Evolutionary conservation across 140 eudicot genomes (phyloP).

Genomic region (Erigeron philadelphicus): DNA sequence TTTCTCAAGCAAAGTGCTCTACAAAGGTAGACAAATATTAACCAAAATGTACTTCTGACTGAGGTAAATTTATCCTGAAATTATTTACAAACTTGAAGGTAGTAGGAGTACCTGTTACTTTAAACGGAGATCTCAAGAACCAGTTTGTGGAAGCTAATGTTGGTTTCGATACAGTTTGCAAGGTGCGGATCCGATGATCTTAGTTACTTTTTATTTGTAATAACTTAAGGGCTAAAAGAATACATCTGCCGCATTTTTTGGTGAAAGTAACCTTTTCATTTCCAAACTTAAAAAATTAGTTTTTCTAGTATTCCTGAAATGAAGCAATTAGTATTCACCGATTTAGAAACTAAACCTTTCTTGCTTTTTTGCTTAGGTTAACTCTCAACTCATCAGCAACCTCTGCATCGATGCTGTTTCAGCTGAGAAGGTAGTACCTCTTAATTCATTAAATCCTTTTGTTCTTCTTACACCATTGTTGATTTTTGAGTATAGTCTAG

Average conservation of each 20-base stretch:
- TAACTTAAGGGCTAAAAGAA: not conserved
- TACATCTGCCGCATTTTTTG: not conserved
- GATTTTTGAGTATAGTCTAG: no score
- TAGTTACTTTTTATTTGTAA: not conserved
- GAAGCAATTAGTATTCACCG: not conserved
- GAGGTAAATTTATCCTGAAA: not conserved
- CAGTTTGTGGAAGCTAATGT: constrained; percentile 94
- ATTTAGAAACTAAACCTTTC: constrained; percentile 2
- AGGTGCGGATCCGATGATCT: constrained; percentile 39
- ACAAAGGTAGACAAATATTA: constrained; percentile 55
- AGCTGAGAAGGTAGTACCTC: constrained; percentile 75
- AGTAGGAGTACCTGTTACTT: constrained; percentile 94
- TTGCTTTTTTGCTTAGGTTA: constrained; percentile 43
- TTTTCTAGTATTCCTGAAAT: no score
- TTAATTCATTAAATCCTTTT: not conserved
- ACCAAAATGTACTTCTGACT: not conserved
- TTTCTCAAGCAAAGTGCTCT: constrained; percentile 76
- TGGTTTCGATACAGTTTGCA: constrained; percentile 93
- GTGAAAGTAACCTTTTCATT: not conserved
- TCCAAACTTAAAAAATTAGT: no score
- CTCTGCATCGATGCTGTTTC: constrained; percentile 96
- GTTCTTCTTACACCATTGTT: not conserved
- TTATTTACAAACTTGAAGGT: constrained; percentile 39
- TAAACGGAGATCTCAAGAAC: constrained; percentile 94
- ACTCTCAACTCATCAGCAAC: constrained; percentile 95